Evolutionary conservation across 169 alveolate species (phyloP).

Genomic region (Cystoisospora suis): DNA sequence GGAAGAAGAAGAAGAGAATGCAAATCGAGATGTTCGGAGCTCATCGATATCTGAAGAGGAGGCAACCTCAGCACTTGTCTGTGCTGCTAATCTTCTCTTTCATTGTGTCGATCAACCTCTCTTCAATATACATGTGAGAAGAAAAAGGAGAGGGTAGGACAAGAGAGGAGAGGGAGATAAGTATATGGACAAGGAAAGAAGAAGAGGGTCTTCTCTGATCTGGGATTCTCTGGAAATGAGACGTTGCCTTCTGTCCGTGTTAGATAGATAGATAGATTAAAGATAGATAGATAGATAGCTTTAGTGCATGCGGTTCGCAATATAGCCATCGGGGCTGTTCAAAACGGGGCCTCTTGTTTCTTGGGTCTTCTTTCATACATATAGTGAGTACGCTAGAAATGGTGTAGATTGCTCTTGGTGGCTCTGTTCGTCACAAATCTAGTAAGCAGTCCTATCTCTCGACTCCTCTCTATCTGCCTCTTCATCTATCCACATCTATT

Average conservation of each 20-base stretch:
- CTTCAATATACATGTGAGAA: not conserved
- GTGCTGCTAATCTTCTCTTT: not conserved
- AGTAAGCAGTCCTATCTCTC: not conserved
- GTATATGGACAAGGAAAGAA: not conserved
- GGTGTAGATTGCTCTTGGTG: not conserved
- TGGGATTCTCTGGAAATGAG: not conserved
- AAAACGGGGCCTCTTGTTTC: not conserved
- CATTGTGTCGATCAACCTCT: slow-evolving; percentile 14
- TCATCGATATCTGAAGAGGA: not conserved
- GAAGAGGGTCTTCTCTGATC: not conserved
- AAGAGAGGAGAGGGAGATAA: not conserved
- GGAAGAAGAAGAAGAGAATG: not conserved
- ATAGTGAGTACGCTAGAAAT: not conserved
- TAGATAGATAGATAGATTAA: no score
- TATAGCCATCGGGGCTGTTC: not conserved
- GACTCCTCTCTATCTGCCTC: not conserved
- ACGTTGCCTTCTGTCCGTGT: not conserved
- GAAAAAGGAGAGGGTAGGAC: not conserved
- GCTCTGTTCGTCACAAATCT: not conserved
- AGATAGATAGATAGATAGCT: no score
- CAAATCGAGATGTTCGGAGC: not conserved
- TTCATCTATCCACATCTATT: not conserved
- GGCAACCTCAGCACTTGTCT: not conserved
- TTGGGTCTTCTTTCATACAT: not conserved
- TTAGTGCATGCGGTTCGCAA: not conserved